Conservation (phyloP, 176 grass and related monocot species). For the Oryza glumipatula region DNA sequence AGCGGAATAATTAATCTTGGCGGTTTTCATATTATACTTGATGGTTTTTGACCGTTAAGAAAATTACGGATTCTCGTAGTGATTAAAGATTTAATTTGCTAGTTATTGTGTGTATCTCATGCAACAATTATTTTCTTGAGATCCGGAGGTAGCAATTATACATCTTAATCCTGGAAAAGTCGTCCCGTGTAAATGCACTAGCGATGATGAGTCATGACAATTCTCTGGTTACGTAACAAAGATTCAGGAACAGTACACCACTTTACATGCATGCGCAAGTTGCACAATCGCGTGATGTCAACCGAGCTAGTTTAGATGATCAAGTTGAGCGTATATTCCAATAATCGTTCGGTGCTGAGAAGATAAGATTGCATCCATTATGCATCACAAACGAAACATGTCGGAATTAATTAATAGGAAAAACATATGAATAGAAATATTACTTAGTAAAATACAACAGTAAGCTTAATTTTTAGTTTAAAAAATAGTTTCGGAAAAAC, state of each 20-base stretch:
- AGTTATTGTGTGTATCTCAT: no score
- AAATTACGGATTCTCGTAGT: no score
- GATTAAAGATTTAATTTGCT: no score
- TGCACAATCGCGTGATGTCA: slow-evolving; percentile 25
- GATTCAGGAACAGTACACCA: slow-evolving; percentile 20
- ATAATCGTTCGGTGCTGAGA: not conserved
- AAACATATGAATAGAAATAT: no score
- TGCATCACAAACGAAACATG: not conserved
- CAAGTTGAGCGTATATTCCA: not conserved
- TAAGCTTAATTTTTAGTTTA: no score
- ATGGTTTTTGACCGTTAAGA: no score
- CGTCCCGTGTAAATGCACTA: not conserved
- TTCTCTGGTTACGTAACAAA: slow-evolving; percentile 18
- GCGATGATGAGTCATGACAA: not conserved
- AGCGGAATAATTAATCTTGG: no score
- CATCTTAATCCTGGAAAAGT: not conserved
- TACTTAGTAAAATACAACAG: no score
- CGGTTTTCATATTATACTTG: no score
- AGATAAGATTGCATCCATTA: not conserved
- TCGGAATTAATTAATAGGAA: not conserved
- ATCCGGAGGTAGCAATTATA: no score
- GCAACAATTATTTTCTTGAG: no score
- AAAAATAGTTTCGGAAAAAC: no score
- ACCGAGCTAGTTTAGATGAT: not conserved
- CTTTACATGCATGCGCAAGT: slow-evolving; percentile 19